Percentiles rank a stretch among this genome's conserved stretches.
phyloP scores from a whole-genome alignment of 2,329 filamentous ascomycete species.

The Trichoderma simmonsii region DNA sequence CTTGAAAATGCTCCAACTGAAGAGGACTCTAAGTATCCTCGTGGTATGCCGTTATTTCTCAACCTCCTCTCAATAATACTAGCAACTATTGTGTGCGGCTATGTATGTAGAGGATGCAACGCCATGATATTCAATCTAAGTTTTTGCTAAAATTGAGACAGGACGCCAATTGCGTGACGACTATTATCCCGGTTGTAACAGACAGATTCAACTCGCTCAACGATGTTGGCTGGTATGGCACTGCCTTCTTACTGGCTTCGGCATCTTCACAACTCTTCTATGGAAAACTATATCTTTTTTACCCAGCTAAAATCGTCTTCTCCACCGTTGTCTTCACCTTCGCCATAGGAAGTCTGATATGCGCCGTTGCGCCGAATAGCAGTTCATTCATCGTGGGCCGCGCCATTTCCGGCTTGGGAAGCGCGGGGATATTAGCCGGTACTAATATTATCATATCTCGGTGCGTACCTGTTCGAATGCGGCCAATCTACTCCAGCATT shows the following conservation, averaged over 20 bases:
- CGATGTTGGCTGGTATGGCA: neutral
- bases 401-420: slow-evolving; percentile 3
- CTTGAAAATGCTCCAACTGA: neutral
- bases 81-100: neutral
- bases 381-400: neutral
- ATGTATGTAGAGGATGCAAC: neutral
- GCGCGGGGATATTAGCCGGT: neutral
- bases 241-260: neutral
- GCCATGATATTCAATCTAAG: neutral
- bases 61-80: slow-evolving; percentile 3
- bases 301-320: neutral
- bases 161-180: neutral
- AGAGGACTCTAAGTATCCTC: neutral
- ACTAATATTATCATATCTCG: neutral
- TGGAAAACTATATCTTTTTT: neutral
- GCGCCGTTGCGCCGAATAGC: slow-evolving; percentile 1
- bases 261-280: neutral
- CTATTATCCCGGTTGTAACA: neutral
- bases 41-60: neutral
- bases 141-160: neutral
- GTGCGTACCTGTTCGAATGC: neutral
- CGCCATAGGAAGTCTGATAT: neutral
- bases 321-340: neutral
- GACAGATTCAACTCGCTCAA: neutral
- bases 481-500: neutral